A percentile compares a stretch with the other conserved stretches of the same genome.
Evolutionary conservation across 306 rosid species (phyloP).

Genomic region (Prunus mume): DNA sequence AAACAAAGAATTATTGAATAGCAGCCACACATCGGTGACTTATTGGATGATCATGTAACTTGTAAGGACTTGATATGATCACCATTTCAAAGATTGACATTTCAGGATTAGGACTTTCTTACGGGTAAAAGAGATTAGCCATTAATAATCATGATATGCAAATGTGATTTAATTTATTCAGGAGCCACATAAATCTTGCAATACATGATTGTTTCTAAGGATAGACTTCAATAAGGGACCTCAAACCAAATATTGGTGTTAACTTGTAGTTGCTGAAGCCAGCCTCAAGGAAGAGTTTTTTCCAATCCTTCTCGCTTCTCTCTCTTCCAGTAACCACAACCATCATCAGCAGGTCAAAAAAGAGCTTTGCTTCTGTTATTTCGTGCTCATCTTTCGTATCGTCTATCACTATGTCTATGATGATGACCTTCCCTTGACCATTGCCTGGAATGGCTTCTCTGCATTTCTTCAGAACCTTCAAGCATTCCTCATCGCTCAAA

Average conservation of each 20-base stretch:
- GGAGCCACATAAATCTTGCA: neutral
- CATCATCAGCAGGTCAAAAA: conserved; percentile 49
- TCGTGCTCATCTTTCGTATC: conserved; percentile 24
- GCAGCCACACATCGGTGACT: neutral
- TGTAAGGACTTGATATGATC: neutral
- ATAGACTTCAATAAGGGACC: conserved; percentile 56
- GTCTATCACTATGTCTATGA: conserved; percentile 49
- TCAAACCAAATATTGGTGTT: conserved; percentile 32
- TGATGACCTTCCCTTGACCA: conserved; percentile 45
- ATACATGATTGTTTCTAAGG: conserved; percentile 24
- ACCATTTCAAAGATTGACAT: neutral
- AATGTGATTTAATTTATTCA: too few relatives aligned
- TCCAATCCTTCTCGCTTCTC: conserved; percentile 53
- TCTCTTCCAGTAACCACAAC: conserved; percentile 37
- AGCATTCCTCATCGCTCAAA: conserved; percentile 40
- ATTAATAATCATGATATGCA: neutral
- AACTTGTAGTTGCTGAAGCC: conserved; percentile 50
- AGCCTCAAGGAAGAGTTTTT: conserved; percentile 41
- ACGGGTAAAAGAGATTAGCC: too few relatives aligned
- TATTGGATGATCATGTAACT: neutral
- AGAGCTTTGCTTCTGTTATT: conserved; percentile 33
- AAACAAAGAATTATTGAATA: neutral
- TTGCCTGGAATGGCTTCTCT: conserved; percentile 39
- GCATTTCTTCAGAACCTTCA: conserved; percentile 50
- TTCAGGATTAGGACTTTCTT: too few relatives aligned